These are phyloP conservation scores for Microcyclospora tardicrescens DNA, from an alignment of 2,329 filamentous ascomycete genomes.

Conservation along the genomic window DNA sequence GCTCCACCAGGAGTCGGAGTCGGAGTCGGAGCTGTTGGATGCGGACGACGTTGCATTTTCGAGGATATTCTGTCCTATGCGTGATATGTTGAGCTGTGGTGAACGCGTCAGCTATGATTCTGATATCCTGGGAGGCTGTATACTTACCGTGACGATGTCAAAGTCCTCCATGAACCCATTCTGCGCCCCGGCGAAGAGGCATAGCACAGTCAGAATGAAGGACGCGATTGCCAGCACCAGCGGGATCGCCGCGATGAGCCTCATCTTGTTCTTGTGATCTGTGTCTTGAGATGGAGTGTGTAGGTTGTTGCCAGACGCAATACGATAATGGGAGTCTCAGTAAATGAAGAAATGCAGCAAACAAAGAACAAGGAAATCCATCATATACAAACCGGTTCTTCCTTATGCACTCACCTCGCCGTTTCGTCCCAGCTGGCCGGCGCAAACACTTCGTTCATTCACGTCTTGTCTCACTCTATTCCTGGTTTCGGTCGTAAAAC, in stretches of 20 bases:
- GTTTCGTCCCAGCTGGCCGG: no score
- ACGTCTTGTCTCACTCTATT: no score
- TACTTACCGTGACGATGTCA: slow-evolving; percentile 41
- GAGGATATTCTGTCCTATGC: slow-evolving; percentile 31
- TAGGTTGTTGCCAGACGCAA: no score
- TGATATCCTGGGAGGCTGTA: background rate
- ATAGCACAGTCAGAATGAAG: slow-evolving; percentile 45
- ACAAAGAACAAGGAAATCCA: no score
- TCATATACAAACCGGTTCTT: no score
- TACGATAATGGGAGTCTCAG: no score
- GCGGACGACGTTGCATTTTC: slow-evolving; percentile 8
- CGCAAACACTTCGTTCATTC: no score
- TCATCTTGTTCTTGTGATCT: slow-evolving; percentile 2
- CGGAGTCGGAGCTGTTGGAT: slow-evolving; percentile 16
- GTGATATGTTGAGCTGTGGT: slow-evolving; percentile 42
- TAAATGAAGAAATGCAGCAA: no score
- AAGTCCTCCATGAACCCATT: slow-evolving; percentile 44
- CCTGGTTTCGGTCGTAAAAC: no score
- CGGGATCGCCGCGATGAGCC: slow-evolving; percentile 8
- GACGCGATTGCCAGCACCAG: slow-evolving; percentile 35
- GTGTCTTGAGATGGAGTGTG: no score
- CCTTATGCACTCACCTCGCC: no score
- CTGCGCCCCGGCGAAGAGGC: slow-evolving; percentile 47
- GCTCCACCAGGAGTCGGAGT: slow-evolving; percentile 25
- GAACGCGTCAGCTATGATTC: background rate